phyloP scores from a whole-genome alignment of 2,329 filamentous ascomycete genomes.

The Colletotrichum zoysiae region DNA sequence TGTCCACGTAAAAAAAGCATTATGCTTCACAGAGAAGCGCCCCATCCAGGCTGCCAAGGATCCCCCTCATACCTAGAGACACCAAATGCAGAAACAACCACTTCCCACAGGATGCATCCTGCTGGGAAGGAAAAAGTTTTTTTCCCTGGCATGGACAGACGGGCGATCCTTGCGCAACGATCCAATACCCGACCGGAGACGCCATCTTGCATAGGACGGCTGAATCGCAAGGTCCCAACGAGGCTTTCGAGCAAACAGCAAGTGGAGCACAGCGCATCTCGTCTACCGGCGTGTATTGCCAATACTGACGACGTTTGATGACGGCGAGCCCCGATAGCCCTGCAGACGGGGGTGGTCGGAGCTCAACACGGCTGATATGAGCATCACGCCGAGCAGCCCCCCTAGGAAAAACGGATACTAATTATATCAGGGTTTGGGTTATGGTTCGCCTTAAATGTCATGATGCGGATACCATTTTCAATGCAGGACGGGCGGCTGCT shows the following conservation, averaged over 20 bases:
- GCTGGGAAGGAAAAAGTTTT: not conserved
- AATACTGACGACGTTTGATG: slow-evolving; percentile 21
- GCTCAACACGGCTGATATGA: not conserved
- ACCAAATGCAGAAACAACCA: slow-evolving; percentile 4
- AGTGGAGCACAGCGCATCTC: slow-evolving; percentile 5
- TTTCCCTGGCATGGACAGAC: slow-evolving; percentile 14
- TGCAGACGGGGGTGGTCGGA: slow-evolving; percentile 17
- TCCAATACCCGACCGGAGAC: slow-evolving; percentile 7
- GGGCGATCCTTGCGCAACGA: slow-evolving; percentile 22
- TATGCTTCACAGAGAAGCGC: too few relatives aligned
- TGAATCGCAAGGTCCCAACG: not conserved
- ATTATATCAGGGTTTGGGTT: slow-evolving; percentile 14
- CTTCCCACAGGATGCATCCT: slow-evolving; percentile 14
- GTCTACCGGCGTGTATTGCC: not conserved
- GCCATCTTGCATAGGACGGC: slow-evolving; percentile 4
- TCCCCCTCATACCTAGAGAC: slow-evolving; percentile 12
- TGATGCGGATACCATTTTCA: slow-evolving; percentile 9
- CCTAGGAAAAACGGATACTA: slow-evolving; percentile 1
- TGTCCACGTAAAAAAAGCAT: too few relatives aligned
- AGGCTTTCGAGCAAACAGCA: not conserved
- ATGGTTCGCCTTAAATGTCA: slow-evolving; percentile 14
- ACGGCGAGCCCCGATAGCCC: slow-evolving; percentile 20
- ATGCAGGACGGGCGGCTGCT: slow-evolving; percentile 7
- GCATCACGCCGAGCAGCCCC: not conserved
- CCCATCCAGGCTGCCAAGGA: slow-evolving; percentile 11